These are phyloP conservation scores for Apiospora pterosperma DNA, from an alignment of 2,329 filamentous ascomycete genomes.

Conservation along the genomic window DNA sequence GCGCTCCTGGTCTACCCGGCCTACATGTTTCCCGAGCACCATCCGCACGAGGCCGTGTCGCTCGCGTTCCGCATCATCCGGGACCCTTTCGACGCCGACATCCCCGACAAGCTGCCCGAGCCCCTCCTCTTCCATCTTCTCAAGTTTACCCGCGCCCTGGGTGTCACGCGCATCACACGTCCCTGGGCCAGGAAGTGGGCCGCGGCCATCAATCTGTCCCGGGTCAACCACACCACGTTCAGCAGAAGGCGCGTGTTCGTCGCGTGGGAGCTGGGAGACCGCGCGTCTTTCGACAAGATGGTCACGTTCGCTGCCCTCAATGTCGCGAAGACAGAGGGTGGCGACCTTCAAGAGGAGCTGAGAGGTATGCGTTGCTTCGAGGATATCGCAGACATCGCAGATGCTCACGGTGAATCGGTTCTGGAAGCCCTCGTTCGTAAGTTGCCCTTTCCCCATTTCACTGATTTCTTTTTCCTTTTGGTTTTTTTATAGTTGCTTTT, in stretches of 20 bases:
- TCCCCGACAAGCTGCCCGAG: neutral
- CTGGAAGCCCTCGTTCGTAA: neutral
- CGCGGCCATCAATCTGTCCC: neutral
- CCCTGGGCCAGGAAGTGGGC: neutral
- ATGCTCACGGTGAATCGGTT: neutral
- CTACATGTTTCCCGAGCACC: neutral
- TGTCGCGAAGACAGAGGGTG: too few species aligned
- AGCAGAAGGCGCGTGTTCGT: neutral
- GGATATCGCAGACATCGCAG: neutral
- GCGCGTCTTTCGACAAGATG: neutral
- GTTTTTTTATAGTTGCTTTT: too few species aligned
- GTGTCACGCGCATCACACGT: neutral
- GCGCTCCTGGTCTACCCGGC: neutral
- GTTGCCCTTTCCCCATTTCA: neutral
- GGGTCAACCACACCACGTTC: neutral
- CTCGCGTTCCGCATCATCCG: neutral
- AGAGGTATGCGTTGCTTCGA: neutral
- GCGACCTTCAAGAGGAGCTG: neutral
- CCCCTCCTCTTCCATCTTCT: neutral
- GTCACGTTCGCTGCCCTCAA: neutral
- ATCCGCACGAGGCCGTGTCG: neutral
- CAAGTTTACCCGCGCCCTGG: neutral
- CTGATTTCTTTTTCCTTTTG: too few species aligned
- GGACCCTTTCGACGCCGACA: neutral
- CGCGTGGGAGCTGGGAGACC: neutral